phyloP scores from a whole-genome alignment of 2,329 filamentous ascomycete genomes.

The Penicillium sp. region DNA sequence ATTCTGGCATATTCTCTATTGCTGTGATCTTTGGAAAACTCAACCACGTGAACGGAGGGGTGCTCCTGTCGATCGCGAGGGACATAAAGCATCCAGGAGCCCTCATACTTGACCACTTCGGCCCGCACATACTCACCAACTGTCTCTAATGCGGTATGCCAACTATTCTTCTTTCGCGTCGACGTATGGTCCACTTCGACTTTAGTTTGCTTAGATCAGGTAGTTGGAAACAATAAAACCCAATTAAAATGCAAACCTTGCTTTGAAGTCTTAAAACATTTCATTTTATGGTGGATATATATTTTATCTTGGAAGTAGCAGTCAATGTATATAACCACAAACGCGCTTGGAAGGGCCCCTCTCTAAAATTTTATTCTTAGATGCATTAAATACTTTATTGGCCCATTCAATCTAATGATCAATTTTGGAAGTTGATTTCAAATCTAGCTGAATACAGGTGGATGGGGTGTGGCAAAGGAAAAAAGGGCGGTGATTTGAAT shows the following conservation, averaged over 20 bases:
- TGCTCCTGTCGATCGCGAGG: constrained; percentile 6
- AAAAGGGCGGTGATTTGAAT: neutral
- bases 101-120: constrained; percentile 11
- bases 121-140: constrained; percentile 6
- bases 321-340: no score
- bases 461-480: neutral
- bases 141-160: constrained; percentile 1
- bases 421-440: neutral
- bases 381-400: no score
- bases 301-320: no score
- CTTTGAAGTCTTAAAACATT: no score
- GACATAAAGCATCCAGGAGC: constrained; percentile 16
- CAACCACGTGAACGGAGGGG: constrained; percentile 20
- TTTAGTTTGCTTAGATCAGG: neutral
- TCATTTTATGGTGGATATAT: no score
- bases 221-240: neutral
- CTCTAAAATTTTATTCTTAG: no score
- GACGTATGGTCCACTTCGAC: neutral
- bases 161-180: neutral
- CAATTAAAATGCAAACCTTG: neutral
- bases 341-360: no score
- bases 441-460: neutral
- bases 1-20: neutral
- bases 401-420: neutral
- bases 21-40: neutral